These are phyloP conservation scores for Talaromyces adpressus DNA, from an alignment of 495 filamentous ascomycete genomes.

Conservation along the genomic window DNA sequence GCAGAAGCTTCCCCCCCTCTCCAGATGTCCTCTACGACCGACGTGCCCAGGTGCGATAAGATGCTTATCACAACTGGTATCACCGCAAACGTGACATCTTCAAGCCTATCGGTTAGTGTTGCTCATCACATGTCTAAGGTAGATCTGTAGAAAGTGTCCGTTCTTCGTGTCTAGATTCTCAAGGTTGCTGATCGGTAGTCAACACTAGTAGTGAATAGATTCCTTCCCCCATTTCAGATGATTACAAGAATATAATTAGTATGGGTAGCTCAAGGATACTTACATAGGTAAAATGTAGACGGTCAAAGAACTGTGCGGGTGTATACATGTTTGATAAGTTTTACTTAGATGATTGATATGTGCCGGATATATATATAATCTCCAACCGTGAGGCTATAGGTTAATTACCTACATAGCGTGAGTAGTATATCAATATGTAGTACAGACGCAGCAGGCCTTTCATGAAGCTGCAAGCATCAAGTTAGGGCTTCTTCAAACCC, in stretches of 20 bases:
- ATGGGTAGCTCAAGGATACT: background rate
- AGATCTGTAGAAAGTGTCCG: background rate
- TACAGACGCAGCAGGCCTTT: background rate
- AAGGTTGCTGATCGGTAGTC: background rate
- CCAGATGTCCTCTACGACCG: too few species aligned
- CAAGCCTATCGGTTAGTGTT: background rate
- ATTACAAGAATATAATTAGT: background rate
- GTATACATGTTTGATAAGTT: background rate
- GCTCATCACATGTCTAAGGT: background rate
- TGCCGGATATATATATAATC: background rate
- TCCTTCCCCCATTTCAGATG: background rate
- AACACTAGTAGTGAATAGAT: background rate
- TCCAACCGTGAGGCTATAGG: background rate
- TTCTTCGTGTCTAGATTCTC: background rate
- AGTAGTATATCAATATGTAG: too few species aligned
- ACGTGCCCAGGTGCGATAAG: background rate
- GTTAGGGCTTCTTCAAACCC: background rate
- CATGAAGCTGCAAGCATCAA: background rate
- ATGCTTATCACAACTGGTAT: background rate
- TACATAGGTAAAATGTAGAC: background rate
- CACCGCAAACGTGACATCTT: background rate
- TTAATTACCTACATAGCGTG: background rate
- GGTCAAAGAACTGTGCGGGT: background rate
- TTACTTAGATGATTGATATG: background rate
- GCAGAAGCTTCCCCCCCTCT: background rate